These are phyloP conservation scores for Candida khao-thaluensis DNA, from an alignment of 805 yeast species.

Conservation along the genomic window DNA sequence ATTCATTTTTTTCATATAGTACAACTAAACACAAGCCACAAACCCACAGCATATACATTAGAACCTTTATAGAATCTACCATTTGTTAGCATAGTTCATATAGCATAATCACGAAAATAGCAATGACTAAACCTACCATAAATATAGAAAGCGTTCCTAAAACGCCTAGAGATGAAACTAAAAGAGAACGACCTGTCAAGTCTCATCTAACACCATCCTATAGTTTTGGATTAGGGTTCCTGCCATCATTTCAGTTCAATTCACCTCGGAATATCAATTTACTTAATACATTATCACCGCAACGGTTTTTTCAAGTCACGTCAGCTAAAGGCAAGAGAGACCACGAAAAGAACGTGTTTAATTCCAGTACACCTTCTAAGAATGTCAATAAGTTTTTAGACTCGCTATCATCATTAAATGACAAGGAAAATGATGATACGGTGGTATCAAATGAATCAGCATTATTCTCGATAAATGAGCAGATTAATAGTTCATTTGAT, in stretches of 20 bases:
- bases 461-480: slow-evolving; percentile 6
- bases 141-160: slow-evolving; percentile 14
- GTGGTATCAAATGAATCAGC: slow-evolving; percentile 9
- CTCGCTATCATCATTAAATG: slow-evolving; percentile 11
- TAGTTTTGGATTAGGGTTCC: slow-evolving; percentile 39
- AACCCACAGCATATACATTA: background rate
- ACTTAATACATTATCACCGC: slow-evolving; percentile 33
- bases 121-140: slow-evolving; percentile 8
- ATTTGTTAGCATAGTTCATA: no score
- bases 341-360: slow-evolving; percentile 12
- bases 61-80: background rate
- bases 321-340: slow-evolving; percentile 13
- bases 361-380: slow-evolving; percentile 13
- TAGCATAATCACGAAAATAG: background rate
- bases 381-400: slow-evolving; percentile 18
- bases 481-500: slow-evolving; percentile 7
- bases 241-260: slow-evolving; percentile 43
- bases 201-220: slow-evolving; percentile 21
- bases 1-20: background rate
- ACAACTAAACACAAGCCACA: no score
- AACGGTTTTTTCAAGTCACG: slow-evolving; percentile 28
- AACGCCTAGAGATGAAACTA: slow-evolving; percentile 17
- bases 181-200: slow-evolving; percentile 1
- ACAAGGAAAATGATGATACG: slow-evolving; percentile 3
- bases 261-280: slow-evolving; percentile 29